phyloP scores from a whole-genome alignment of 2,329 filamentous ascomycete species.

The Diaporthe citri region DNA sequence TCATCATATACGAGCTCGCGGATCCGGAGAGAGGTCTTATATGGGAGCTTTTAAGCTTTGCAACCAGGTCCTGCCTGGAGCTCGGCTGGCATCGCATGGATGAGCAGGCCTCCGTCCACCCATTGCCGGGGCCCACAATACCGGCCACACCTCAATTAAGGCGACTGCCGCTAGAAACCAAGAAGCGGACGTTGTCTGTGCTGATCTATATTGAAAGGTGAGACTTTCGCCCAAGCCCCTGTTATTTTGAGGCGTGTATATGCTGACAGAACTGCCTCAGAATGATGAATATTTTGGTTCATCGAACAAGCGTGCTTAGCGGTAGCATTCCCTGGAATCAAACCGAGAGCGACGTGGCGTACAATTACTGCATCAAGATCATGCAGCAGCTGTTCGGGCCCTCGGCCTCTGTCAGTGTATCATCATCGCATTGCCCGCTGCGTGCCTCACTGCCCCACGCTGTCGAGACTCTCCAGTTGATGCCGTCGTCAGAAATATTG shows the following conservation, averaged over 20 bases:
- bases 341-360: conserved; percentile 13
- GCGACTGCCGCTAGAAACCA: conserved; percentile 12
- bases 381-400: conserved; percentile 30
- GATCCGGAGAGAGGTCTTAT: conserved; percentile 32
- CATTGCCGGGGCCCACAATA: conserved; percentile 11
- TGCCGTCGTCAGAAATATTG: conserved; percentile 24
- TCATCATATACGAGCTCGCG: conserved; percentile 35
- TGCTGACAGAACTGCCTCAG: neutral
- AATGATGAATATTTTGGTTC: conserved; percentile 24
- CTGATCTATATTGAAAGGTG: conserved; percentile 28
- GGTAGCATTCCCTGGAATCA: conserved; percentile 29
- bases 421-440: neutral
- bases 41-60: conserved; percentile 32
- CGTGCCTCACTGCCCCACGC: conserved; percentile 2
- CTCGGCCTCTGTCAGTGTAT: neutral
- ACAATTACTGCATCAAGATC: conserved; percentile 27
- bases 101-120: neutral
- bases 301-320: conserved; percentile 29
- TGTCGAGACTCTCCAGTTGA: conserved; percentile 25
- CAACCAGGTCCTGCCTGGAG: conserved; percentile 28
- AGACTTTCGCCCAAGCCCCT: neutral
- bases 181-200: conserved; percentile 27
- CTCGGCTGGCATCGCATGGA: conserved; percentile 33
- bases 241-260: no score
- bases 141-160: neutral